phyloP scores from a whole-genome alignment of 805 yeast species.

The Lipomyces yamadae region DNA sequence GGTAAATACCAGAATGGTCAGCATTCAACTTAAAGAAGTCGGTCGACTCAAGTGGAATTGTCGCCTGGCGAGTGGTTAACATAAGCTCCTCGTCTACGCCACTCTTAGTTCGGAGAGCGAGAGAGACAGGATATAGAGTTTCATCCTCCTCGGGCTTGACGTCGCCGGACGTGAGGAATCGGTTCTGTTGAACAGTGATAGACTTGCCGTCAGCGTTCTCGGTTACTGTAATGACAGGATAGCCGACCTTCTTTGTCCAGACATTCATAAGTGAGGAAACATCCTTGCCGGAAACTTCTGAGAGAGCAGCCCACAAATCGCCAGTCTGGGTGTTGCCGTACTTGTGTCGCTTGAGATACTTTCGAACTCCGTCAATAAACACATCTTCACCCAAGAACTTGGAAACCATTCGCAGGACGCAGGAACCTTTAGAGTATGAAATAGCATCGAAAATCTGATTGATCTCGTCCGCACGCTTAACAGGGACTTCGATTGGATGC shows the following conservation, averaged over 20 bases:
- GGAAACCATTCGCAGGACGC: conserved; percentile 76
- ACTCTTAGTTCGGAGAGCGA: conserved; percentile 56
- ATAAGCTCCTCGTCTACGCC: conserved; percentile 67
- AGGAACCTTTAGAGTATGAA: conserved; percentile 81
- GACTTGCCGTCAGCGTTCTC: conserved; percentile 44
- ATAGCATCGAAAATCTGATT: conserved; percentile 83
- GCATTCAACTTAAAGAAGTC: conserved; percentile 63
- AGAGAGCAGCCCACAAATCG: conserved; percentile 72
- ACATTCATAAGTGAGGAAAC: conserved; percentile 63
- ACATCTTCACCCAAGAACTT: conserved; percentile 68
- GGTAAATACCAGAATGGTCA: conserved; percentile 64
- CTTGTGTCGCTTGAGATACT: conserved; percentile 64
- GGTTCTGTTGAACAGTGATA: conserved; percentile 57
- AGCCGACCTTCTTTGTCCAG: conserved; percentile 78
- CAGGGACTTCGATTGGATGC: conserved; percentile 83
- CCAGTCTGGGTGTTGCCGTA: conserved; percentile 74
- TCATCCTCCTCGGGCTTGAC: conserved; percentile 60
- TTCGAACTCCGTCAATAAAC: conserved; percentile 74
- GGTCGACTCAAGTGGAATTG: conserved; percentile 52
- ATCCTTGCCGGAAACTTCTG: conserved; percentile 66
- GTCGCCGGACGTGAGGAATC: conserved; percentile 70
- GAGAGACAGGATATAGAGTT: conserved; percentile 60
- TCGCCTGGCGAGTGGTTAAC: conserved; percentile 56
- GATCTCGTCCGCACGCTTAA: conserved; percentile 75
- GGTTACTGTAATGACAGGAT: conserved; percentile 64